phyloP scores from a whole-genome alignment of 176 grass and related monocot genomes.

The Coix lacrymajobi region DNA sequence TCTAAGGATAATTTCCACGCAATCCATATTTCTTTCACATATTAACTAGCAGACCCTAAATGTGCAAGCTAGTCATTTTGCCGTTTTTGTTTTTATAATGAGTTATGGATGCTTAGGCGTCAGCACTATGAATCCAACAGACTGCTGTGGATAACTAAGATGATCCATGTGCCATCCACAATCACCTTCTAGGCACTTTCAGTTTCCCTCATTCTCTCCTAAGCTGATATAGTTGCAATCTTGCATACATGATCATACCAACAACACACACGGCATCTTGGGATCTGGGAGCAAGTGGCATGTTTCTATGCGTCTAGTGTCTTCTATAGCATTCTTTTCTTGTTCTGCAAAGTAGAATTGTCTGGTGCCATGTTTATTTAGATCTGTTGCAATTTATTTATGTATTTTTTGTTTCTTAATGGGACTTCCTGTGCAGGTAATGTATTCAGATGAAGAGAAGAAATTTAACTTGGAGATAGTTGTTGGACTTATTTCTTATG shows the following conservation, averaged over 20 bases:
- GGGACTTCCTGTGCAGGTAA: conserved; percentile 59
- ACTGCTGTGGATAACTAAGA: not conserved
- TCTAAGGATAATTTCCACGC: too few species aligned
- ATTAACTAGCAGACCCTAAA: not conserved
- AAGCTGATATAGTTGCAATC: not conserved
- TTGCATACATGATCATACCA: not conserved
- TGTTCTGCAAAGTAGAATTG: not conserved
- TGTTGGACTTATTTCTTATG: conserved; percentile 77
- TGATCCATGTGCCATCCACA: not conserved
- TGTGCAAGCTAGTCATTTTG: not conserved
- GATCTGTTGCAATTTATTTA: not conserved
- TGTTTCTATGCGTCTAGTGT: not conserved
- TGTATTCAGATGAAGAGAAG: conserved; percentile 84
- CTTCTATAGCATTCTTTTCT: not conserved
- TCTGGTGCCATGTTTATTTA: not conserved
- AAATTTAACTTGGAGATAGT: conserved; percentile 84
- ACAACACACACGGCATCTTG: not conserved
- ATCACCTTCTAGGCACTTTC: not conserved
- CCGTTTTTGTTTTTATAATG: not conserved
- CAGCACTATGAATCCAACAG: not conserved
- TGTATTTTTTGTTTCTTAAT: not conserved
- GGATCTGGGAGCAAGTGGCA: not conserved
- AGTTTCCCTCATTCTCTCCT: not conserved
- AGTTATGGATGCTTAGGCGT: not conserved
- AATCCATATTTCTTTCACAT: too few species aligned